Evolutionary conservation across 2,329 filamentous ascomycete genomes (phyloP), one percentile per base, ranked within the genome.

Genomic region (Botrytis fragariae): DNA sequence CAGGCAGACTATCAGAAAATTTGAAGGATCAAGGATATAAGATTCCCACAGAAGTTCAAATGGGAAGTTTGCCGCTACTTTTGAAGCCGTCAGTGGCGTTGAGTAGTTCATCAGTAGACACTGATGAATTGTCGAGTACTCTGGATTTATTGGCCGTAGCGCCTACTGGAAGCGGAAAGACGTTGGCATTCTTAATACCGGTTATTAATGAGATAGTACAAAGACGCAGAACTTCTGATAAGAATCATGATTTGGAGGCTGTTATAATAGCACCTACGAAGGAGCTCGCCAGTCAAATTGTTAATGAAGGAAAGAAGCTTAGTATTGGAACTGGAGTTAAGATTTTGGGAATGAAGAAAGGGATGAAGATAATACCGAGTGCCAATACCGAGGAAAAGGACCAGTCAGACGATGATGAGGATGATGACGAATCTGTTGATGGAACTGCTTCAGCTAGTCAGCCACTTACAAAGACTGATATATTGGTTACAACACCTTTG

Each of bases 131-230:
- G 32, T 68, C 48, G 14, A 60, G 65, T 12, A 71, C 77, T 63
- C 85, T 95, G 7, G 91, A 99, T 84, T 89, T 99, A 57, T 83
- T 99, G 75, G 93, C 93, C 0, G 90, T 98, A 61, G 96, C 96
- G 4, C 96, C 96, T 1, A 99, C 96, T 0, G 96, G 96, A 37
- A 98, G 95, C 81, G 96, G 96, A 62, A 99, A 99, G 85, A 99
- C 96, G 0, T 85, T 99, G 76, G 94, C 94, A 29, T 99, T 98
- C 79, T 83, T 98, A 78, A 92, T 99, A 60, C 95, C 95, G 0
- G 87, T 94, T 4, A 90, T 99, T 78, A 92, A 97, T 80, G 87
- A 89, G 63, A 90, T 97, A 60, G 85, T 93, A 77, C 85, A 87
- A 74, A 83, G 87, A 71, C 85, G 57, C 83, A 86, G 77, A 81